Percentiles rank a stretch among this genome's conserved stretches.
Conservation (phyloP, 2,329 filamentous ascomycete genomes). For the Lithohypha guttulata region DNA sequence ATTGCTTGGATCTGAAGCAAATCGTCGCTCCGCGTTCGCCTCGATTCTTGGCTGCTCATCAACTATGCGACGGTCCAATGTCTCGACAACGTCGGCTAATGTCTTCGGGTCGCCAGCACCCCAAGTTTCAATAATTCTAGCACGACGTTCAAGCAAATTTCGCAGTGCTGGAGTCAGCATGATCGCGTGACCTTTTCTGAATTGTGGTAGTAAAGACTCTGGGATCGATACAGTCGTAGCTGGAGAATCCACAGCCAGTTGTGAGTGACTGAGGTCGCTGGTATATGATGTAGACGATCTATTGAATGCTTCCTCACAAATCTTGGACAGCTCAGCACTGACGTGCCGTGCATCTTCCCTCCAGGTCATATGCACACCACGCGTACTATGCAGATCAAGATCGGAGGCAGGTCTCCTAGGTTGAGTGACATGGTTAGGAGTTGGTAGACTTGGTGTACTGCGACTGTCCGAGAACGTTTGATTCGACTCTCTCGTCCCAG, state of each 20-base stretch:
- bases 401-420: slow-evolving; percentile 23
- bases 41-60: slow-evolving; percentile 24
- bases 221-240: slow-evolving; percentile 35
- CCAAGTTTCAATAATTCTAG: slow-evolving; percentile 44
- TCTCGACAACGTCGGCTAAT: slow-evolving; percentile 46
- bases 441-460: slow-evolving; percentile 31
- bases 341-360: slow-evolving; percentile 74
- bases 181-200: slow-evolving; percentile 31
- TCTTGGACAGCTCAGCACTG: slow-evolving; percentile 73
- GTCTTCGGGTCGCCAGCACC: slow-evolving; percentile 34
- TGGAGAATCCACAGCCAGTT: slow-evolving; percentile 40
- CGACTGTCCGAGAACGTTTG: slow-evolving; percentile 15
- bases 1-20: slow-evolving; percentile 37
- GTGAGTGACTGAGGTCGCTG: slow-evolving; percentile 28
- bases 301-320: slow-evolving; percentile 88
- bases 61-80: slow-evolving; percentile 48
- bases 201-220: slow-evolving; percentile 16
- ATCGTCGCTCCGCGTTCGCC: slow-evolving; percentile 28
- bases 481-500: slow-evolving; percentile 3
- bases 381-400: slow-evolving; percentile 32
- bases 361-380: slow-evolving; percentile 41
- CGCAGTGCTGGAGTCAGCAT: slow-evolving; percentile 37
- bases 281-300: slow-evolving; percentile 46
- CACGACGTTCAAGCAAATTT: slow-evolving; percentile 48
- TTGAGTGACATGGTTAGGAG: slow-evolving; percentile 30